Base-by-base conservation (phyloP, 441 rosid species). In the Mallotus japonicus region DNA sequence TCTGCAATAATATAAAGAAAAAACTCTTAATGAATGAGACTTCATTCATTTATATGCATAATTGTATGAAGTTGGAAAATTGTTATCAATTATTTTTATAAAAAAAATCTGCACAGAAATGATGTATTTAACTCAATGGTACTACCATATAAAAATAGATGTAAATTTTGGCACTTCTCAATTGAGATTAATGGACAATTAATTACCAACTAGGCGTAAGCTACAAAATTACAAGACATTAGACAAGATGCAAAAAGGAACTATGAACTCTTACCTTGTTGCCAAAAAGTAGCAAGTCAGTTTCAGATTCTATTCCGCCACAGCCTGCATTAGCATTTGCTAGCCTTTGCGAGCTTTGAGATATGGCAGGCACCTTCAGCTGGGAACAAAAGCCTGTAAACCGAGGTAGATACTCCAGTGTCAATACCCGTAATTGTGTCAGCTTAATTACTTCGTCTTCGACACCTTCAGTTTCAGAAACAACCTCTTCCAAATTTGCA, bases 381-480 rank as follows among this genome's bases (percentile, higher is more conserved):
- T 40, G 20, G 4, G 57, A n/a, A 46, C 40, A 76, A 12, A 80
- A 71, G 32, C 65, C 24, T 15, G 13, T 8, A 32, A 80, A 20
- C 3, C 0, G 65, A 2, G 80, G 80, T 47, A 80, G 74, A 61
- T 4, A 8, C 15, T 56, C 53, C 1, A 80, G 24, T 6, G 46
- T 55, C 67, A 80, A 16, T 16, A 2, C 32, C 5, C 10, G n/a
- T 44, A 80, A 55, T 8, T 55, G 73, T 17, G 20, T 6, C 4
- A 73, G 58, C 49, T 73, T 22, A 13, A 80, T 28, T 54, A 12
- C 54, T 24, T 75, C 74, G 24, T 17, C 61, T 8, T 11, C 16
- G 3, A 13, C 32, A 11, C n/a, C 15, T 3, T 2, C 34, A 62
- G n/a, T 42, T 58, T 32, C 1, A 2, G 32, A 40, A 51, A 73